These are phyloP conservation scores for Metarhizium album DNA, from an alignment of 2,329 filamentous ascomycete species.

Conservation along the genomic window DNA sequence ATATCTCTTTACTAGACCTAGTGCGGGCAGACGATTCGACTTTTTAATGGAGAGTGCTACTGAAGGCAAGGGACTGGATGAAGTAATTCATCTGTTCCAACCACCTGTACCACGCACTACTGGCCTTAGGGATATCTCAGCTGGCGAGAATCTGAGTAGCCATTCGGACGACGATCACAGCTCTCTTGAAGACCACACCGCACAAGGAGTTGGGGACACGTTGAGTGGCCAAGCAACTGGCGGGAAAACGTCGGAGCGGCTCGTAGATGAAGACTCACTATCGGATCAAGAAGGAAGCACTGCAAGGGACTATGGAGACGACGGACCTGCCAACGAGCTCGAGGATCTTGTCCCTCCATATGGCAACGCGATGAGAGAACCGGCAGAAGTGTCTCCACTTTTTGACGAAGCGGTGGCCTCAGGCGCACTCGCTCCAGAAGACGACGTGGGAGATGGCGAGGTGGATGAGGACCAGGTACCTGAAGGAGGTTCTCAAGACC, in stretches of 20 bases:
- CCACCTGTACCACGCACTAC: conserved; percentile 9
- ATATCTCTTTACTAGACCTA: conserved; percentile 30
- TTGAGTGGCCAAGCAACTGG: conserved; percentile 9
- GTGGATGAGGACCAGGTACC: conserved; percentile 8
- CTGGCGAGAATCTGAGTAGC: conserved; percentile 1
- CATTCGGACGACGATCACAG: conserved; percentile 16
- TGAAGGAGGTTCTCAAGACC: conserved; percentile 11
- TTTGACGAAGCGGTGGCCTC: conserved; percentile 1
- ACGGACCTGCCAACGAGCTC: not conserved
- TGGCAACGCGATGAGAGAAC: not conserved
- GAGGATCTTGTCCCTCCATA: not conserved
- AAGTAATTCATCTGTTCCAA: conserved; percentile 29
- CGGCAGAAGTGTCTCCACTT: not conserved
- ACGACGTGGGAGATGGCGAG: conserved; percentile 12
- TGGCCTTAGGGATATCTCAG: not conserved
- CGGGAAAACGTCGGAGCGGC: not conserved
- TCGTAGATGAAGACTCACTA: not conserved
- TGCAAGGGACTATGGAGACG: not conserved
- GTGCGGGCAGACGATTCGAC: conserved; percentile 27
- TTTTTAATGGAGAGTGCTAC: conserved; percentile 31
- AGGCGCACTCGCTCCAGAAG: conserved; percentile 7
- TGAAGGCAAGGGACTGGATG: conserved; percentile 28
- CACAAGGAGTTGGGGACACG: conserved; percentile 11
- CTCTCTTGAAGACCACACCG: conserved; percentile 4
- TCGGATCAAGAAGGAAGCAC: not conserved